Percentiles rank a stretch among this genome's conserved stretches.
These are phyloP conservation scores for Myotisia sp. DNA, from an alignment of 2,329 filamentous ascomycete species.

Conservation along the genomic window DNA sequence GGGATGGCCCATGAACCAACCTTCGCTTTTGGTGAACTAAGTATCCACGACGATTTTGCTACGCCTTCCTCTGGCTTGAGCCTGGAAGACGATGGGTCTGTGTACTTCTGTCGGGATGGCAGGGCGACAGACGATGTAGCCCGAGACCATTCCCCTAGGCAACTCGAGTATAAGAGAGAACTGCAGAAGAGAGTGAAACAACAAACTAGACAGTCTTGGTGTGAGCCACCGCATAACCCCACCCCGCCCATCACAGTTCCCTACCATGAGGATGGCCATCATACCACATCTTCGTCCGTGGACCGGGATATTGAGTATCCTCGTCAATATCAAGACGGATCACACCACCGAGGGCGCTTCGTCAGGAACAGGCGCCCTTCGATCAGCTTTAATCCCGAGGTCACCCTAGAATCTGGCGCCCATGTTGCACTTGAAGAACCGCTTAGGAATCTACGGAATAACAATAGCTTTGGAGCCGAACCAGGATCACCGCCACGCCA, in stretches of 20 bases:
- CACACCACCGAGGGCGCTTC: slow-evolving; percentile 28
- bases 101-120: neutral
- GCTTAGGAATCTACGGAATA: slow-evolving; percentile 13
- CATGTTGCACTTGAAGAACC: slow-evolving; percentile 27
- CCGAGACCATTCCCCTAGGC: slow-evolving; percentile 1
- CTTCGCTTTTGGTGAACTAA: slow-evolving; percentile 7
- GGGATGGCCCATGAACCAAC: slow-evolving; percentile 11
- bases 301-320: slow-evolving; percentile 16
- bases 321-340: slow-evolving; percentile 24
- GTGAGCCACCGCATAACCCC: slow-evolving; percentile 7
- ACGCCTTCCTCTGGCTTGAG: neutral
- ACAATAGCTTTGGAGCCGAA: neutral
- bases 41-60: slow-evolving; percentile 6
- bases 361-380: slow-evolving; percentile 27
- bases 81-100: slow-evolving; percentile 3
- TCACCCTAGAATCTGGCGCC: slow-evolving; percentile 27
- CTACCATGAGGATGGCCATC: slow-evolving; percentile 22
- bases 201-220: too few species aligned
- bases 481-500: neutral
- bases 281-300: slow-evolving; percentile 7
- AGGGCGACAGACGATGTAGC: neutral
- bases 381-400: slow-evolving; percentile 30
- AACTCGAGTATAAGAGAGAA: too few species aligned
- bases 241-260: slow-evolving; percentile 27
- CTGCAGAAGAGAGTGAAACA: too few species aligned